Base-by-base conservation (phyloP, 805 yeast genomes). In the Kazachstania kunashirensis region DNA sequence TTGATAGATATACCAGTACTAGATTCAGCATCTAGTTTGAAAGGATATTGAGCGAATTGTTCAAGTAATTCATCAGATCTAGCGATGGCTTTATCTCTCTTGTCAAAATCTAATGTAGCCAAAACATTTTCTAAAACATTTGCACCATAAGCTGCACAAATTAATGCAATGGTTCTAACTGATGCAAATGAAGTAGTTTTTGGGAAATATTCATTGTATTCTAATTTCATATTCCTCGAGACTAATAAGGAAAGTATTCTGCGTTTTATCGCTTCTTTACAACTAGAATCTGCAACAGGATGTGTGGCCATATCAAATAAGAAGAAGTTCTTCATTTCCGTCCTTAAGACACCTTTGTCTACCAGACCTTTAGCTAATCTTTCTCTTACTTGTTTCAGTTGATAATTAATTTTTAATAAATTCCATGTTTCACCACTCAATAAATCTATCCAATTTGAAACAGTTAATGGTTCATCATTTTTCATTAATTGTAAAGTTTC, bases 281-380 rank as follows among this genome's bases (percentile, higher is more conserved):
- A 78, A 45, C 76, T 66, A 30, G 80, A 71, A 60, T 92, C 98
- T 23, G 88, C 80, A 11, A 92, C 75, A 6, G 98, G 98, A 61
- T 94, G 98, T 7, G 98, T 92, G 21, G 98, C 95, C 96, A 92
- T 92, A 61, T 92, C 98, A 51, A 92, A 92, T 37, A 92, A 66
- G 52, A 92, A 76, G 57, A 92, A 92, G 64, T 85, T 92, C 58
- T 88, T 85, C 60, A 94, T 77, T 62, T 92, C 98, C 6, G 98
- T 92, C 65, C 96, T 79, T 53, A 94, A 71, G 31, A 92, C 79
- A 16, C 98, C 97, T 64, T 92, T 92, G 61, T 92, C 98, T 26
- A 94, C 98, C 36, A 92, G 69, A 0, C 98, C 98, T 62, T 92
- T 92, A 38, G 96, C 94, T 45, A 92, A 69, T 49, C 98, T 73